Evolutionary conservation across 352 stramenopile species (phyloP), one percentile per base, ranked within the genome.

Genomic region (Pythium pectinolyticum): DNA sequence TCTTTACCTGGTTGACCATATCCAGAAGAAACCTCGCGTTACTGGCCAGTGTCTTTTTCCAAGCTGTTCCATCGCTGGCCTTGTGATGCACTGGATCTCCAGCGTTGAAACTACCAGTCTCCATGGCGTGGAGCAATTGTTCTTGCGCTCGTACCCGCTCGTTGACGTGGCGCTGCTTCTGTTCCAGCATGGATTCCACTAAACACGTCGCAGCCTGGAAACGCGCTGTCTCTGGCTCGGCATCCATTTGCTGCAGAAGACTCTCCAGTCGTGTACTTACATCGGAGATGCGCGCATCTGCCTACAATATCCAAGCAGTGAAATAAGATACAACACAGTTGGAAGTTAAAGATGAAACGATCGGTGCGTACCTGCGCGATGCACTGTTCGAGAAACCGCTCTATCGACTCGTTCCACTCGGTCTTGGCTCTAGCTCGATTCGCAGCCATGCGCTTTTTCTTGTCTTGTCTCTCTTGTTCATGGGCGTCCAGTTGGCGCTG

Each of bases 131-230:
- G 27, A 86, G 17, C 12, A 83, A 12, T 14, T 52, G 40, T 58
- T 77, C 61, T 19, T 91, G 72, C 2, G 77, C 19, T 20, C 41
- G 46, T 11, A 78, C 68, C 22, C 58, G 66, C 19, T 77, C 72
- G 40, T 82, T 82, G 30, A 55, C 67, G 49, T 86, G 81, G 41
- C 61, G 35, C 27, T 87, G 35, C 63, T 89, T 89, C 47, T 92
- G 81, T 35, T 89, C 72, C 5, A 89, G 65, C 57, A 86, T 77
- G 8, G 63, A 63, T 49, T 84, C 67, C 10, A 92, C 70, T 1
- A 92, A 66, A 46, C 79, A 80, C 77, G 81, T 78, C 20, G 83
- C 78, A 30, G 79, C 77, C 19, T 75, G 69, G 54, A 86, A 89
- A 5, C 81, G 83, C 22, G 81, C 76, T 3, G 22, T 57, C 0